Conservation (phyloP, 768 basidiomycete species). For the Strobilomyces confusus region DNA sequence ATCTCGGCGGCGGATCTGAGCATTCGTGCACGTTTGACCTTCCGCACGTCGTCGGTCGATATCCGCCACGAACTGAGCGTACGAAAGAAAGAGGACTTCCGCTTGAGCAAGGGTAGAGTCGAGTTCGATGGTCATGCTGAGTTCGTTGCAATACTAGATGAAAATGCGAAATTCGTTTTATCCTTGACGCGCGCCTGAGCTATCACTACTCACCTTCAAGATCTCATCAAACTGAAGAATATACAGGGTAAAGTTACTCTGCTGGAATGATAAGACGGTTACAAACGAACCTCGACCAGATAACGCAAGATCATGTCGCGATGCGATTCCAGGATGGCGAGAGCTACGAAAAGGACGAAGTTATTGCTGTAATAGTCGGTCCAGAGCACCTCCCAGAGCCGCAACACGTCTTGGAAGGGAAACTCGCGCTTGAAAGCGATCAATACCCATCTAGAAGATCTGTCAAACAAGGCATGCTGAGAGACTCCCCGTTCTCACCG, state of each 20-base stretch:
- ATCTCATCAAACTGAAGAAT: constrained; percentile 56
- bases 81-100: constrained; percentile 93
- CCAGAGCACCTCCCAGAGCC: constrained; percentile 93
- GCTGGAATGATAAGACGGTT: neutral
- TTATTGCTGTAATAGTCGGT: constrained; percentile 84
- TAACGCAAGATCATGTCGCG: constrained; percentile 94
- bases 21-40: constrained; percentile 32
- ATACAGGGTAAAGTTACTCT: constrained; percentile 2
- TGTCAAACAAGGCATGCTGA: neutral
- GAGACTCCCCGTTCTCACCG: constrained; percentile 48
- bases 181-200: neutral
- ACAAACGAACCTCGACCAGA: constrained; percentile 73
- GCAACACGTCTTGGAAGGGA: constrained; percentile 82
- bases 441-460: constrained; percentile 66
- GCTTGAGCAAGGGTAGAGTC: constrained; percentile 94
- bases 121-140: constrained; percentile 96
- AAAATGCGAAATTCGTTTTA: constrained; percentile 3
- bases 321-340: constrained; percentile 93
- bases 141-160: constrained; percentile 82
- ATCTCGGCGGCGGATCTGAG: constrained; percentile 34
- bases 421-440: constrained; percentile 98
- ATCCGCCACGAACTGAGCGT: constrained; percentile 82
- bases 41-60: constrained; percentile 79
- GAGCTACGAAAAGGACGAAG: constrained; percentile 91
- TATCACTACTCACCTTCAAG: constrained; percentile 22